Evolutionary conservation across 345 rosid species (phyloP), one percentile per base, ranked within the genome.

Genomic region (Mallotus nudiflorus): DNA sequence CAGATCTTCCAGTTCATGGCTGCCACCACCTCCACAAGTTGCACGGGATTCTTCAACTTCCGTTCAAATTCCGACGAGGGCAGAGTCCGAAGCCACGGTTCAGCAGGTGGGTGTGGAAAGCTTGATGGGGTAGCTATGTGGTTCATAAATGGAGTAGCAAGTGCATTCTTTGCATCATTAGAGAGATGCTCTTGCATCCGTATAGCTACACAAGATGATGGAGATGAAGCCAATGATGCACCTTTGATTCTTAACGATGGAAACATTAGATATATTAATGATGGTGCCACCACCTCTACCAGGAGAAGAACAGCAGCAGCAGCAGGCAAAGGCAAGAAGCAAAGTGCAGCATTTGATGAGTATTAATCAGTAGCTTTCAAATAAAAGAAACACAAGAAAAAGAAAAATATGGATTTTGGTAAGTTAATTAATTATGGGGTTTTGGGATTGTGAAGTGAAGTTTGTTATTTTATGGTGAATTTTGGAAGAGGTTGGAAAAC

Each of bases 111-210:
- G 20, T 80, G 86, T 15, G 82, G 85, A 2, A 85, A 83, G 84
- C 79, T 85, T 18, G 91, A 87, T 46, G 86, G 89, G 40, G 81
- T 88, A 52, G 89, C 88, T 10, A 81, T 81, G 83, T 88, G 92
- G 92, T 54, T 88, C 77, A 71, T 84, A 62, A 85, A 85, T 35
- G 89, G 92, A 0, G 77, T 88, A 8, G 78, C 88, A 1, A 35
- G 75, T 3, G 92, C 92, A 0, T 88, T 88, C 53, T 88, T 88
- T 20, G 88, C 86, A 42, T 88, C 92, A 19, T 45, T 88, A 5
- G 88, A 88, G 28, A 76, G 87, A 7, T 85, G 89, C 37, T 88
- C 88, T 29, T 88, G 92, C 80, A 81, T 88, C 80, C 84, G 85
- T 9, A 85, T 88, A 45, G 79, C 82, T 28, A 85, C 92, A 1